Evolutionary conservation across 2,329 filamentous ascomycete species (phyloP), one percentile per base, ranked within the genome.

Genomic region (Talaromyces sp.): DNA sequence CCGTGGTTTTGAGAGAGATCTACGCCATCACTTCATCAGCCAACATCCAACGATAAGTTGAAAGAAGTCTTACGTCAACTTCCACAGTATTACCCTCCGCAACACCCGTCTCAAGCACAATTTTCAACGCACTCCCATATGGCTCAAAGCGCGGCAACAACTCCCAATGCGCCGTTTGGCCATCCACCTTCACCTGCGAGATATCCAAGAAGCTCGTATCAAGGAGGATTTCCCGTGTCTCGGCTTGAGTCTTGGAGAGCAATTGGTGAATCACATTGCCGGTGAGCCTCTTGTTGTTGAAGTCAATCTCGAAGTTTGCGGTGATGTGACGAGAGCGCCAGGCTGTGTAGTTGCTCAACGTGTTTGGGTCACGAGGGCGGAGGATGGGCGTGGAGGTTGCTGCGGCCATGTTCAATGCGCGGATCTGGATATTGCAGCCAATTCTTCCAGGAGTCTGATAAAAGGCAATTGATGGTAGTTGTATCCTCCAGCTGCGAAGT

Each of bases 191-290:
- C 72, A 97, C 88, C 24, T 84, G 83, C 10, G 85, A 83, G 70
- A 99, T 86, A 62, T 91, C 85, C 50, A 99, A 82, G 76, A 89
- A 88, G 76, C 91, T 93, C n/a, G 92, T 91, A 80, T 99, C 95
- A 63, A 99, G 85, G 57, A 97, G 81, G 70, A 98, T 89, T 75
- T 93, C 90, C 62, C 86, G 86, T 69, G 87, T 90, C 74, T 89
- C 84, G 67, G 84, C 87, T 72, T 93, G 85, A 3, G 90, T 93
- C 74, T 92, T 85, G 27, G 89, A 92, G 78, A 92, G 89, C 49
- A 98, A 82, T 70, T 87, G 87, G 67, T 97, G 84, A 43, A 87
- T 81, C 27, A 97, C 92, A 69, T 86, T 89, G 27, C 95, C 95
- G 67, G 85, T 86, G 68, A 98, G 84, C 63, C 86, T 84, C 82